Conservation (phyloP, 345 rosid species). For the Streptanthus diversifolius region DNA sequence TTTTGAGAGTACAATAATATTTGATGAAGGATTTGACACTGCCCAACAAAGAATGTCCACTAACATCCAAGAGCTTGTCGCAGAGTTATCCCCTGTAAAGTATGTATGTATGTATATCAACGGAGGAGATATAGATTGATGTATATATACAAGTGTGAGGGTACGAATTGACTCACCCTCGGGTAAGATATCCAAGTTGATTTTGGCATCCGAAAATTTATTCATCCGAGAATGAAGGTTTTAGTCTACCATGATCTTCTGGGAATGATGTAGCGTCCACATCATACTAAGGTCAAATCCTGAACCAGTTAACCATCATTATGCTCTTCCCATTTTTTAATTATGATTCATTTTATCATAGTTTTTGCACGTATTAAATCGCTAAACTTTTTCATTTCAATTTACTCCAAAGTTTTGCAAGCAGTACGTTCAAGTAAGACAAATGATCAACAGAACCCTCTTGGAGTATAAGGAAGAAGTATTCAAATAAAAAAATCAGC, state of each 20-base stretch:
- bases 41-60: too few species aligned
- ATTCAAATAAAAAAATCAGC: constrained; percentile 29
- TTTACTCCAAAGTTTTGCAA: constrained; percentile 92
- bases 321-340: not conserved
- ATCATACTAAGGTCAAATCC: constrained; percentile 79
- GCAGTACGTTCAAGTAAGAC: constrained; percentile 70
- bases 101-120: too few species aligned
- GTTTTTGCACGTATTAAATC: not conserved
- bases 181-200: too few species aligned
- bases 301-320: not conserved
- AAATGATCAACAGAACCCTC: constrained; percentile 69
- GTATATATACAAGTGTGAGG: too few species aligned
- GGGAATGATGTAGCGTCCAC: constrained; percentile 96
- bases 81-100: too few species aligned
- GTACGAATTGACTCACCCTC: too few species aligned
- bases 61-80: too few species aligned
- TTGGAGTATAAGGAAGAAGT: constrained; percentile 79
- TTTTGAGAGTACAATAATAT: too few species aligned
- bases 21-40: too few species aligned
- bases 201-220: too few species aligned
- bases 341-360: not conserved
- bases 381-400: constrained; percentile 29
- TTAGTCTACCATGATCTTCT: constrained; percentile 88
- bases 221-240: too few species aligned
- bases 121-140: too few species aligned